Percentiles rank a stretch among this genome's conserved stretches.
Evolutionary conservation across 2,329 filamentous ascomycete genomes (phyloP).

Genomic region (Alternaria sp.): DNA sequence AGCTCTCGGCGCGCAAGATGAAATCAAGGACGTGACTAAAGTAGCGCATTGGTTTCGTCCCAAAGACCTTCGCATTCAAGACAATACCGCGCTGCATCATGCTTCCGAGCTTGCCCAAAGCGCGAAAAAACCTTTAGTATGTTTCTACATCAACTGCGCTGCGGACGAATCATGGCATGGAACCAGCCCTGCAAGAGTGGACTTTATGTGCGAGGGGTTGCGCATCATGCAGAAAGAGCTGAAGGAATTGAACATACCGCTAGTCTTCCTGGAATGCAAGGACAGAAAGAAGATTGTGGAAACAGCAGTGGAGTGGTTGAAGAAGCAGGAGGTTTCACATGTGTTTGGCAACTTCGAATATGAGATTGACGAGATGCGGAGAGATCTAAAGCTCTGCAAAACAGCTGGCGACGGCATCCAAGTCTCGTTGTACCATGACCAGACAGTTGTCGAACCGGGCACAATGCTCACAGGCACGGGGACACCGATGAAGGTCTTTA

Average conservation of each 20-base stretch:
- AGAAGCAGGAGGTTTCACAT: conserved; percentile 57
- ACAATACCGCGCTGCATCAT: conserved; percentile 59
- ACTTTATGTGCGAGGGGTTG: conserved; percentile 60
- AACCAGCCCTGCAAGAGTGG: conserved; percentile 58
- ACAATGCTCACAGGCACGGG: conserved; percentile 54
- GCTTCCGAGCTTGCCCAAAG: conserved; percentile 58
- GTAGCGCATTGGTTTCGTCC: conserved; percentile 63
- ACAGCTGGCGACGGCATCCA: conserved; percentile 48
- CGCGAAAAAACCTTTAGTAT: conserved; percentile 54
- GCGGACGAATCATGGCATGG: conserved; percentile 62
- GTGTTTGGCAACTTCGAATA: conserved; percentile 60
- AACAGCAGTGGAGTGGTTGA: conserved; percentile 55
- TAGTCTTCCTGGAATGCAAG: conserved; percentile 56
- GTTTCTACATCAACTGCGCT: conserved; percentile 58
- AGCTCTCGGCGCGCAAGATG: conserved; percentile 52
- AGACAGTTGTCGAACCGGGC: conserved; percentile 59
- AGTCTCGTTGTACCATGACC: conserved; percentile 59
- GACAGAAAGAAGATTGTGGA: conserved; percentile 55
- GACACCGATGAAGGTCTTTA: conserved; percentile 62
- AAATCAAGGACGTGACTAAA: conserved; percentile 50
- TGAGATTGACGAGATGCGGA: conserved; percentile 56
- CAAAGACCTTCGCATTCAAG: conserved; percentile 61
- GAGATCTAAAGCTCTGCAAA: conserved; percentile 57
- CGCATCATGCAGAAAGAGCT: conserved; percentile 57
- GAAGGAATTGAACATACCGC: conserved; percentile 59